Percentiles rank a stretch among this genome's conserved stretches.
These are phyloP conservation scores for Candida andamanensis DNA, from an alignment of 805 yeast species.

Conservation along the genomic window DNA sequence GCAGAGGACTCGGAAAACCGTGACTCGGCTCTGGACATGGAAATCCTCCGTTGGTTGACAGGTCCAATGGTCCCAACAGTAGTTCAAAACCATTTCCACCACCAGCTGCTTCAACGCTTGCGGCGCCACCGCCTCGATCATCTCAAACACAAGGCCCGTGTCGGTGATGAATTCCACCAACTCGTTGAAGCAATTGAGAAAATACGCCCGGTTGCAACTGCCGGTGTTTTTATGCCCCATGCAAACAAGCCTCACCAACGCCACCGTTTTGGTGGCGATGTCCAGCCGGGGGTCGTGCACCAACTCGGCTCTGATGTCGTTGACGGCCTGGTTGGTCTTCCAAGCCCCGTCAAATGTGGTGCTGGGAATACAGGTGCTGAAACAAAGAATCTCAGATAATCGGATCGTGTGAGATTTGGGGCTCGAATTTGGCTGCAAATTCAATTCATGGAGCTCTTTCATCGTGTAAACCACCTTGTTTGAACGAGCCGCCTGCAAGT, in stretches of 20 bases:
- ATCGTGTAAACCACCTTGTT: constrained; percentile 1
- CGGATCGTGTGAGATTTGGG: constrained; percentile 4
- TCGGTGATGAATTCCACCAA: constrained; percentile 38
- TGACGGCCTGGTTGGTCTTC: constrained; percentile 8
- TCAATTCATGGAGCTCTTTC: constrained; percentile 1
- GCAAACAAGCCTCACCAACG: constrained; percentile 11
- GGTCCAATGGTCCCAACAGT: constrained; percentile 28
- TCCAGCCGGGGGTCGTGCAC: constrained; percentile 5
- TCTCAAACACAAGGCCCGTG: constrained; percentile 27
- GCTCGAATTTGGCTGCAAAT: not conserved
- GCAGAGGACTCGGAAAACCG: constrained; percentile 28
- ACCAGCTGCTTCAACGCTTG: constrained; percentile 22
- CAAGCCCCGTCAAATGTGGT: constrained; percentile 4
- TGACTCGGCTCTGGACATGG: constrained; percentile 17
- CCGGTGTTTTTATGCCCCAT: constrained; percentile 25
- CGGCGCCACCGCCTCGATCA: constrained; percentile 17
- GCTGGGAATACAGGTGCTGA: constrained; percentile 5
- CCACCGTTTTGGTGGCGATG: constrained; percentile 7
- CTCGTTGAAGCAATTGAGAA: constrained; percentile 30
- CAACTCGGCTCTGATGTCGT: constrained; percentile 6
- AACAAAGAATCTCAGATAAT: constrained; percentile 8
- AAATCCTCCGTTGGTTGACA: not conserved
- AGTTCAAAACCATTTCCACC: constrained; percentile 38
- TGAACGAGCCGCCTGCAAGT: not conserved
- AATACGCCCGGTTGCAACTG: constrained; percentile 17